Base-by-base conservation (phyloP, 768 basidiomycete genomes). In the Trametes maxima region DNA sequence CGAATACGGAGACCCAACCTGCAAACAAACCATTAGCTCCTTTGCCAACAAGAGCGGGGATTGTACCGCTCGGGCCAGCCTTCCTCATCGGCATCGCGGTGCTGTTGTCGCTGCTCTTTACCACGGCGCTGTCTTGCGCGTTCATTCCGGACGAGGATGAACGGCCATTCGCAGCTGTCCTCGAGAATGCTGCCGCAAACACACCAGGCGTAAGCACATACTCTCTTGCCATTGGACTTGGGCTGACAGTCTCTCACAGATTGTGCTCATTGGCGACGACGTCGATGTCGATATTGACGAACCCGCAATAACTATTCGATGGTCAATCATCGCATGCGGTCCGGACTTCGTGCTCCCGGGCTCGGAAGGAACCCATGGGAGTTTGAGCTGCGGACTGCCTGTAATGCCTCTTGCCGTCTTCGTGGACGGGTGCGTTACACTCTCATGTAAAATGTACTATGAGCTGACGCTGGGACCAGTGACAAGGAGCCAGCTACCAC, bases 241-340 rank as follows among this genome's bases (percentile, higher is more conserved):
- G 10, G 24, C 19, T 22, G 37, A 44, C 43, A 16, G 56, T 24
- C 51, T 5, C 1, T 12, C 14, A n/a, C 59, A 86, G 85, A 73
- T 86, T 47, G 79, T 85, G 2, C 74, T 86, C 40, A 66, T 85
- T 2, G 85, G 84, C 6, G 83, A 85, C 63, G 80, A 78, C 54
- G 81, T 85, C 5, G 84, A 85, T 62, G 77, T 85, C 12, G 85
- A 86, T 64, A 71, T 85, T 11, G 84, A 85, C 59, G 84, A 86
- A 64, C 84, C 84, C 1, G 77, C 83, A 0, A 66, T 86, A 28
- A 80, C 80, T 10, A 76, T 86, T 43, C 80, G 82, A 7, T 86
- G 84, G 84, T 80, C 81, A 35, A 77, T 86, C 36, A 63, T 82
- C 19, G 82, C 78, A 1, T 86, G 85, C 67, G 85, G 85, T 17